Percentiles rank a stretch among this genome's conserved stretches.
Conservation (phyloP, 2,329 filamentous ascomycete genomes). For the Xylaria sp. region DNA sequence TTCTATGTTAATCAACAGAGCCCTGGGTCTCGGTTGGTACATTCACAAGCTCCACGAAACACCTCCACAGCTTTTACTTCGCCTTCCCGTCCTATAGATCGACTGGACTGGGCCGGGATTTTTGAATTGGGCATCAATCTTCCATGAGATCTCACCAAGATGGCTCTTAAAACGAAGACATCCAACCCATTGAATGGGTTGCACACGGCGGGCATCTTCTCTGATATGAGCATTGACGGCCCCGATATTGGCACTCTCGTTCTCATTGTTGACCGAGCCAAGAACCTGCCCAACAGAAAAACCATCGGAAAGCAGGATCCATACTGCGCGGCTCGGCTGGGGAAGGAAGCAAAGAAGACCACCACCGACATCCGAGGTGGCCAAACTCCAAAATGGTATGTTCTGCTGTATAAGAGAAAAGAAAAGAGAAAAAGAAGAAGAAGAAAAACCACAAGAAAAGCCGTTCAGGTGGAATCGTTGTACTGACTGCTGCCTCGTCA, state of each 20-base stretch:
- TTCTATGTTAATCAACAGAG: conserved; percentile 19
- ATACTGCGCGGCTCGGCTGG: conserved; percentile 89
- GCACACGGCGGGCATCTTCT: conserved; percentile 91
- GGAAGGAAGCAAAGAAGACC: conserved; percentile 97
- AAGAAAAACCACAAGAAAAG: too few relatives aligned
- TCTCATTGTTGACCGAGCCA: conserved; percentile 88
- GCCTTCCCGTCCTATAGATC: background rate
- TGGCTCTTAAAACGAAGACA: conserved; percentile 56
- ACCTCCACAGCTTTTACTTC: conserved; percentile 1
- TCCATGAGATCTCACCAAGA: conserved; percentile 35
- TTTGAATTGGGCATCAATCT: conserved; percentile 4
- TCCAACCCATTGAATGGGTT: conserved; percentile 60
- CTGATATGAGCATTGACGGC: conserved; percentile 91
- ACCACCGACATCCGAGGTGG: conserved; percentile 91
- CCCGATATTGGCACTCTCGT: conserved; percentile 93
- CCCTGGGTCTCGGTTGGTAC: conserved; percentile 3
- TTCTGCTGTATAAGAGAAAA: conserved; percentile 13
- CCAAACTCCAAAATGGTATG: conserved; percentile 93
- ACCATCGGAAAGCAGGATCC: conserved; percentile 99
- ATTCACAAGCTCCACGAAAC: conserved; percentile 9
- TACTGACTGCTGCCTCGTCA: conserved; percentile 21
- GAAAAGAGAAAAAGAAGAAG: too few relatives aligned
- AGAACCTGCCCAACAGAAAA: conserved; percentile 95
- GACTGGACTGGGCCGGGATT: conserved; percentile 1
- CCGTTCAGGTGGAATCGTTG: background rate